Conservation (phyloP, 2,329 filamentous ascomycete genomes). For the Fusarium temperatum region DNA sequence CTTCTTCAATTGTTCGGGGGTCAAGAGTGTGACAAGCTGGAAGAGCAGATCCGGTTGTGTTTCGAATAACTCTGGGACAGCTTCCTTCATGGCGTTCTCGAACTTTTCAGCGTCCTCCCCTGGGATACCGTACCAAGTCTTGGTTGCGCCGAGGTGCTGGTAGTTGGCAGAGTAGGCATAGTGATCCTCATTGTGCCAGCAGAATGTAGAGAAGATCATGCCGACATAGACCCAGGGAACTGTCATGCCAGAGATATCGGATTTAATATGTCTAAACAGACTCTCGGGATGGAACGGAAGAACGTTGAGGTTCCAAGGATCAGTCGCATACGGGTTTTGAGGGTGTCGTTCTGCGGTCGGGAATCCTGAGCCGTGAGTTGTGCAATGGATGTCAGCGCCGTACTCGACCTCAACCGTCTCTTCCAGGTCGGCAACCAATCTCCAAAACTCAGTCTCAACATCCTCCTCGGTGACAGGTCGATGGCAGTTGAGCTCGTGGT, state of each 20-base stretch:
- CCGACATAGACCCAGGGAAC: conserved; percentile 99
- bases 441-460: conserved; percentile 96
- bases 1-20: conserved; percentile 90
- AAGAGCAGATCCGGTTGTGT: conserved; percentile 96
- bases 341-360: conserved; percentile 93
- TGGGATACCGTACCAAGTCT: conserved; percentile 99
- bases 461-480: conserved; percentile 91
- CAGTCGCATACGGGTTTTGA: conserved; percentile 83
- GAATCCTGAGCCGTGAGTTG: conserved; percentile 96
- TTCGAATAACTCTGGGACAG: conserved; percentile 95
- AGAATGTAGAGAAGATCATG: conserved; percentile 99
- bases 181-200: conserved; percentile 99
- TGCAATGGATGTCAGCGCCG: conserved; percentile 96
- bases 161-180: conserved; percentile 98
- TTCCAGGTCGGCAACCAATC: conserved; percentile 89
- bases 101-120: conserved; percentile 94
- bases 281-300: conserved; percentile 91
- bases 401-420: conserved; percentile 99
- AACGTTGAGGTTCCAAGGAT: conserved; percentile 96
- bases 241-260: conserved; percentile 98
- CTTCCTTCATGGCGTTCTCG: conserved; percentile 92
- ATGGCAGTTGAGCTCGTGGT: conserved; percentile 82
- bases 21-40: conserved; percentile 94
- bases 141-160: conserved; percentile 96
- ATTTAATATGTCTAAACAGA: conserved; percentile 95